Conservation (phyloP, 805 yeast genomes). For the Yamadazyma tumulicola region DNA sequence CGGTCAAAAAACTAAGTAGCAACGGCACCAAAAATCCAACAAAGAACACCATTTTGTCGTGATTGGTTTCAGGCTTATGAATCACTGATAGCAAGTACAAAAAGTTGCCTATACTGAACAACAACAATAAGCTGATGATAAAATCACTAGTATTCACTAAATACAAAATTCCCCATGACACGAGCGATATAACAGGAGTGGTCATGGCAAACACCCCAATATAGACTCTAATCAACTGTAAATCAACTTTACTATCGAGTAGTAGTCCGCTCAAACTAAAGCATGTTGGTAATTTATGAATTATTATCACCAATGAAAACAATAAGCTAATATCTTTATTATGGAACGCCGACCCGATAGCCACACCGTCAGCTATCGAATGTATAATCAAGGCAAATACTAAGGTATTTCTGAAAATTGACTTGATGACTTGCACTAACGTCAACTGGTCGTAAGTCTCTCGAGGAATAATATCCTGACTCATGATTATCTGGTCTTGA, state of each 20-base stretch:
- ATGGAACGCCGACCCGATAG: slow-evolving; percentile 59
- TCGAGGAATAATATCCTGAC: not conserved
- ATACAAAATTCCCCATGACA: slow-evolving; percentile 42
- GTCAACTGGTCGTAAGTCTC: not conserved
- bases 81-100: slow-evolving; percentile 63
- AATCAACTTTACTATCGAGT: slow-evolving; percentile 32
- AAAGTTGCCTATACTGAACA: slow-evolving; percentile 72
- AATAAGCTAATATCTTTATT: slow-evolving; percentile 35
- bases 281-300: slow-evolving; percentile 75
- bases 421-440: not conserved
- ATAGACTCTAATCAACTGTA: slow-evolving; percentile 39
- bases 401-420: slow-evolving; percentile 31
- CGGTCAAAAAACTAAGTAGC: slow-evolving; percentile 21
- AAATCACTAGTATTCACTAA: slow-evolving; percentile 28
- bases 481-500: too few species aligned
- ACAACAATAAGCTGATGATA: slow-evolving; percentile 51
- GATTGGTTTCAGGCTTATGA: slow-evolving; percentile 5
- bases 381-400: slow-evolving; percentile 65
- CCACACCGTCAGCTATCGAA: slow-evolving; percentile 69
- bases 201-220: slow-evolving; percentile 50
- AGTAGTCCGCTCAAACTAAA: slow-evolving; percentile 62
- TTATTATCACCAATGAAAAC: slow-evolving; percentile 57
- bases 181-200: slow-evolving; percentile 60
- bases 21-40: slow-evolving; percentile 26
- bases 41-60: slow-evolving; percentile 16